Evolutionary conservation across 257 asterid species (phyloP).

Genomic region (Penstemon newberryi): DNA sequence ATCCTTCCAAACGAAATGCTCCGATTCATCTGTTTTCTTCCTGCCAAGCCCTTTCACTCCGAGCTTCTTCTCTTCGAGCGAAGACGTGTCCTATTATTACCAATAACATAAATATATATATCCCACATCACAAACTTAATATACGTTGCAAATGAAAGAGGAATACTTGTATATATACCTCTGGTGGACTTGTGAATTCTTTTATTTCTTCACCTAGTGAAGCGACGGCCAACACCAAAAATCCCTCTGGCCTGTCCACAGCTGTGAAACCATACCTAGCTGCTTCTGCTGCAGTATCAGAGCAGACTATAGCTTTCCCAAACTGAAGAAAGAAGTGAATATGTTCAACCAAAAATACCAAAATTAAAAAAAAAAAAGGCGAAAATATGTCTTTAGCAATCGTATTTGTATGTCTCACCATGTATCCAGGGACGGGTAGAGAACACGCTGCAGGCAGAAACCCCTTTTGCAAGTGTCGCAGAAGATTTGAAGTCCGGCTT

Average conservation of each 20-base stretch:
- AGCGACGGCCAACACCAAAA: constrained; percentile 76
- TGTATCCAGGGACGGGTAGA: constrained; percentile 83
- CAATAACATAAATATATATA: no score
- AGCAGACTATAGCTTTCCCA: constrained; percentile 88
- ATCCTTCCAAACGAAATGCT: constrained; percentile 76
- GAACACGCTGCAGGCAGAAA: constrained; percentile 70
- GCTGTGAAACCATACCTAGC: constrained; percentile 88
- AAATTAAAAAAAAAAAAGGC: no score
- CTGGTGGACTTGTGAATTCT: constrained; percentile 42
- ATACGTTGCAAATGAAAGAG: constrained; percentile 10
- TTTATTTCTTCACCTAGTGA: constrained; percentile 57
- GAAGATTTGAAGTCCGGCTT: constrained; percentile 64
- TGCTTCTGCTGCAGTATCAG: constrained; percentile 91
- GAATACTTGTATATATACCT: constrained; percentile 29
- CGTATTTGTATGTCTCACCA: constrained; percentile 40
- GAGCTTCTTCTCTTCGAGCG: neutral
- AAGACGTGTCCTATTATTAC: neutral
- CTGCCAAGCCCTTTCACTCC: constrained; percentile 1
- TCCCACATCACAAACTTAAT: no score
- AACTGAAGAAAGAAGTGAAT: constrained; percentile 41
- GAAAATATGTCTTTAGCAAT: neutral
- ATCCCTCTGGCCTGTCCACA: constrained; percentile 82
- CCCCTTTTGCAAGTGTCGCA: constrained; percentile 80
- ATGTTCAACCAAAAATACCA: neutral
- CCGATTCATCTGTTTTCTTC: constrained; percentile 50